A percentile compares a stretch with the other conserved stretches of the same genome.
phyloP scores from a whole-genome alignment of 805 yeast species.

The Kodamaea neixiangensis region DNA sequence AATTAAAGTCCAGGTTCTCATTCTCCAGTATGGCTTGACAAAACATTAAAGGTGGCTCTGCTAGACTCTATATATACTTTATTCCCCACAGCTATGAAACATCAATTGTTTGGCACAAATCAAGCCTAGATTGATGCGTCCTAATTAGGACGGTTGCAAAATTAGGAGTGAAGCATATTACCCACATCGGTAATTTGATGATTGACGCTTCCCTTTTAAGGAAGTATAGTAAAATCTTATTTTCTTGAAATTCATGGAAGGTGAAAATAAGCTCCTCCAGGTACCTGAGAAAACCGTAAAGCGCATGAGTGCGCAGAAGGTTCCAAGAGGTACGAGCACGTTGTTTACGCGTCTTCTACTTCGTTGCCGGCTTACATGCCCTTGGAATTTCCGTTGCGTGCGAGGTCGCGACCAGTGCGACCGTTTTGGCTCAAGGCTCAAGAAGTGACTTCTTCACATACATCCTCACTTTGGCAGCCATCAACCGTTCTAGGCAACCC shows the following conservation, averaged over 20 bases:
- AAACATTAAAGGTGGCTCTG: not conserved
- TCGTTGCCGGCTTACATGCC: not conserved
- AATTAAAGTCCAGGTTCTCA: slow-evolving; percentile 3
- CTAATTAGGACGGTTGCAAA: not conserved
- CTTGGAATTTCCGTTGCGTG: not conserved
- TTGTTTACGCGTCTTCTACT: not conserved
- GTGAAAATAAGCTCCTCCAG: not conserved
- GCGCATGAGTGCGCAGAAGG: not conserved
- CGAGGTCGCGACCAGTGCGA: no score
- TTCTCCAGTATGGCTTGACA: not conserved
- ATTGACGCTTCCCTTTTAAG: not conserved
- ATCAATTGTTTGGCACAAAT: not conserved
- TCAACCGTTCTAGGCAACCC: not conserved
- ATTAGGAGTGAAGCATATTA: not conserved
- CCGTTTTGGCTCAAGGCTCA: no score
- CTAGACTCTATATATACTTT: not conserved
- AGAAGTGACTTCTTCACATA: not conserved
- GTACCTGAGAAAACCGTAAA: not conserved
- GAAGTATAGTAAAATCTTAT: not conserved
- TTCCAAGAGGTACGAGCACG: not conserved
- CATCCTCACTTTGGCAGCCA: not conserved
- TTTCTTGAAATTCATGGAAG: no score
- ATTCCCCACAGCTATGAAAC: not conserved
- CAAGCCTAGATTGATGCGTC: no score
- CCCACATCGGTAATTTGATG: not conserved